Conservation (phyloP, 139 green algal genomes). For the Tetradesmus obliquus region DNA sequence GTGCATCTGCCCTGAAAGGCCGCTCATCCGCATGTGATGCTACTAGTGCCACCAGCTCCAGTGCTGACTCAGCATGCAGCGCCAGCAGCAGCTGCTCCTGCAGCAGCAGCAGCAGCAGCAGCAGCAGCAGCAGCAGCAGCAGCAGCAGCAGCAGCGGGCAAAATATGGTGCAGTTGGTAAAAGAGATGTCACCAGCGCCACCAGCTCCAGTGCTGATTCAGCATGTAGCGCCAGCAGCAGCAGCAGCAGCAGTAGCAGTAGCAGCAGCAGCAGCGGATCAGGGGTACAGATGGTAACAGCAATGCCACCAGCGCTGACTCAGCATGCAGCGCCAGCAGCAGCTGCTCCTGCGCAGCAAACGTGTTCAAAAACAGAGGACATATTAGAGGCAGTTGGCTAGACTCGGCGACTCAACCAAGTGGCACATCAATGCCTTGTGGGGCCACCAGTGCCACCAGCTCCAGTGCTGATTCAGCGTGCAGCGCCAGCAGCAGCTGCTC, state of each 20-base stretch:
- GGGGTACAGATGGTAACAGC: no score
- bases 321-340: no score
- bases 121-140: neutral
- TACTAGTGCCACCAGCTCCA: slow-evolving; percentile 78
- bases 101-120: slow-evolving; percentile 28
- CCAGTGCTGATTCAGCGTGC: slow-evolving; percentile 74
- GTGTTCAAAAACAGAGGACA: no score
- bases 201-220: slow-evolving; percentile 77
- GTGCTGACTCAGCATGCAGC: slow-evolving; percentile 71
- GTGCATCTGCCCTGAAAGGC: slow-evolving; percentile 59
- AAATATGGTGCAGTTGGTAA: neutral
- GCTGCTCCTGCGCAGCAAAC: no score
- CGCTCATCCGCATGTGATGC: slow-evolving; percentile 39
- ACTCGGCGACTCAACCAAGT: no score
- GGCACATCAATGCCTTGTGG: neutral
- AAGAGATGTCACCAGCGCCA: slow-evolving; percentile 45
- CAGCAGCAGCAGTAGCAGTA: neutral
- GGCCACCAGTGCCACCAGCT: slow-evolving; percentile 71
- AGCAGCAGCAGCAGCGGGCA: neutral
- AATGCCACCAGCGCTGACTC: no score
- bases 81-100: slow-evolving; percentile 64
- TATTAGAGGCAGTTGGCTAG: no score
- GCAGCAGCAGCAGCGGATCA: slow-evolving; percentile 55
- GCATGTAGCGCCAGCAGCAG: slow-evolving; percentile 54
- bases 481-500: slow-evolving; percentile 68